phyloP scores from a whole-genome alignment of 1,284 basidiomycete species.

The Spongispora temasekensis region DNA sequence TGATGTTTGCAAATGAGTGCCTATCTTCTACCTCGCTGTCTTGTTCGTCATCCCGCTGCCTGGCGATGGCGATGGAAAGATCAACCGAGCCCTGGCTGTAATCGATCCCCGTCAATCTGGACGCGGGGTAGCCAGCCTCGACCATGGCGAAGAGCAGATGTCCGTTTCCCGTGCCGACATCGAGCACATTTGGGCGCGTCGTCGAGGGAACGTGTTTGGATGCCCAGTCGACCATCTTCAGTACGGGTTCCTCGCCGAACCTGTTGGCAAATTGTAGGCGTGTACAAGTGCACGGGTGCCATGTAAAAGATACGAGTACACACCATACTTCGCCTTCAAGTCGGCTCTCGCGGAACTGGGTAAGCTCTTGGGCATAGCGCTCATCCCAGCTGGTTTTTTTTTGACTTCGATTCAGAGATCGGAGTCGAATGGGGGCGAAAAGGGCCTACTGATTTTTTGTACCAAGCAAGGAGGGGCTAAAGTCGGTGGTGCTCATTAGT shows the following conservation, averaged over 20 bases:
- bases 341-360: constrained; percentile 77
- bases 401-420: not conserved
- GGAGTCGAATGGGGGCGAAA: not conserved
- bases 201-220: constrained; percentile 50
- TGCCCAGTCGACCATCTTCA: constrained; percentile 80
- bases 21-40: constrained; percentile 14
- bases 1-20: constrained; percentile 37
- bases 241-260: constrained; percentile 82
- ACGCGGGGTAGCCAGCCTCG: constrained; percentile 62
- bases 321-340: constrained; percentile 92
- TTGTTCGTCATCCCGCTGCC: not conserved
- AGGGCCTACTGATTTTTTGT: constrained; percentile 61
- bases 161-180: constrained; percentile 88
- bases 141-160: constrained; percentile 74
- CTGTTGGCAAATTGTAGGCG: constrained; percentile 42
- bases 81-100: constrained; percentile 77
- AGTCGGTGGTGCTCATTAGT: constrained; percentile 33
- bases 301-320: constrained; percentile 10
- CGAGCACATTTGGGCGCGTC: constrained; percentile 54
- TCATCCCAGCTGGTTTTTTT: constrained; percentile 76
- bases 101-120: constrained; percentile 72
- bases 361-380: constrained; percentile 71
- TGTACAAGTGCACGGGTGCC: not conserved
- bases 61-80: constrained; percentile 55
- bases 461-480: constrained; percentile 66